Evolutionary conservation across 1,139 yeast species (phyloP), one percentile per base, ranked within the genome.

Genomic region (Pichia sp.): DNA sequence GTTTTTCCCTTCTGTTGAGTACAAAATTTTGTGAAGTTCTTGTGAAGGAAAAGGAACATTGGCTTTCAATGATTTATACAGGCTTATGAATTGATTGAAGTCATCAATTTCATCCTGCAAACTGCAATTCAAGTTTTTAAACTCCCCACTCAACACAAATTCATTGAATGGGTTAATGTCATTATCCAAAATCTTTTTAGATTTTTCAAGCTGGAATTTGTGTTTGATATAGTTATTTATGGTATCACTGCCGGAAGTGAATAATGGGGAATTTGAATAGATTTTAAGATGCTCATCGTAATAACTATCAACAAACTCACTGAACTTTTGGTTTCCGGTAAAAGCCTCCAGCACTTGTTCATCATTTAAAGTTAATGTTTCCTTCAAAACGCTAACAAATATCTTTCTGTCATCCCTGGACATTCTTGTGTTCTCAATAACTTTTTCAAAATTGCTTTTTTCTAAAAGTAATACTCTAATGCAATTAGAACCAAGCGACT

Each of bases 41-140:
- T 62, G 59, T 2, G 2, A 55, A 45, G 40, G 68, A 66, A 46
- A 62, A 2, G 64, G 63, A 1, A 59, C 43, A 26, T 55, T 84
- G 16, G 70, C 63, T 56, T 77, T 78, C 55, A 81, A 62, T 8
- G 73, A 65, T 53, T 77, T 74, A 64, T 81, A 85, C 38, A 71
- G 70, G 1, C 79, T 67, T 7, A 77, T 72, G 63, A 75, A 80
- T 57, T 77, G 81, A n/a, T 76, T 73, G 11, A 75, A 65, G 59
- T 81, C 83, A 61, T 87, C 95, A 51, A 78, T 79, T 52, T 75
- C 77, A 64, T 88, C 95, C 61, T 85, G 90, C 2, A 75, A 66
- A 49, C 77, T 75, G 47, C 89, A 72, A 54, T 78, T 75, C 56
- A 72, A 75, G 56, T 76, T 78, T 31, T 74, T 67, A 5, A 75